phyloP scores from a whole-genome alignment of 2,329 filamentous ascomycete genomes.

The Trichoderma sp. region DNA sequence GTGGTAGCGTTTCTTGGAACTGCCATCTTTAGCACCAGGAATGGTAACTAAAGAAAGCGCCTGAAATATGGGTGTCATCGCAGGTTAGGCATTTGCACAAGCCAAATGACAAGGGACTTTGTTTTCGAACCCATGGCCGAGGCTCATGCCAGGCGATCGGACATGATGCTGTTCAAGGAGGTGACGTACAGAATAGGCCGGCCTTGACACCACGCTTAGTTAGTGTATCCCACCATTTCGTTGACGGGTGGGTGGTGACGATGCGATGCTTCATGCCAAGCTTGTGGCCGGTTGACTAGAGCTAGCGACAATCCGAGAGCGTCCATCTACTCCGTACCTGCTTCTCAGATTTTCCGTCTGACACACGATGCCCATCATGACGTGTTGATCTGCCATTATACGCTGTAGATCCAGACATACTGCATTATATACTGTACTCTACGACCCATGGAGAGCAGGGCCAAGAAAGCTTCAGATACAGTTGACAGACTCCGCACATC shows the following conservation, averaged over 20 bases:
- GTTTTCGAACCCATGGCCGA: background rate
- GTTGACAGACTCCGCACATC: background rate
- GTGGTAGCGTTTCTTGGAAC: too few species aligned
- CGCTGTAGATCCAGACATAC: conserved; percentile 4
- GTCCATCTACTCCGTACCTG: conserved; percentile 2
- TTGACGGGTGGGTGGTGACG: background rate
- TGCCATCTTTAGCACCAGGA: too few species aligned
- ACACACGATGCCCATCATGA: background rate
- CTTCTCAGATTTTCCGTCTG: background rate
- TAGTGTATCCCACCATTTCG: background rate
- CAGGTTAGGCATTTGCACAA: conserved; percentile 18
- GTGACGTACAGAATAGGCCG: background rate
- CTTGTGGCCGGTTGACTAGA: background rate
- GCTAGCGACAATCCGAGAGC: background rate
- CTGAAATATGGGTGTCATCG: background rate
- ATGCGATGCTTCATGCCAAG: background rate
- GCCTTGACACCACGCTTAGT: background rate
- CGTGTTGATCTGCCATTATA: conserved; percentile 9
- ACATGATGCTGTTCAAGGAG: conserved; percentile 8
- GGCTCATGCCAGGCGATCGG: conserved; percentile 14
- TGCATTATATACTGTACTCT: background rate
- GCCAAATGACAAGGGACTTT: conserved; percentile 14
- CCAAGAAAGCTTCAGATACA: background rate
- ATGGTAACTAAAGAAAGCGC: background rate
- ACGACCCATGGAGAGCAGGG: background rate